These are phyloP conservation scores for Lentinula sp. DNA, from an alignment of 768 basidiomycete genomes.

Conservation along the genomic window DNA sequence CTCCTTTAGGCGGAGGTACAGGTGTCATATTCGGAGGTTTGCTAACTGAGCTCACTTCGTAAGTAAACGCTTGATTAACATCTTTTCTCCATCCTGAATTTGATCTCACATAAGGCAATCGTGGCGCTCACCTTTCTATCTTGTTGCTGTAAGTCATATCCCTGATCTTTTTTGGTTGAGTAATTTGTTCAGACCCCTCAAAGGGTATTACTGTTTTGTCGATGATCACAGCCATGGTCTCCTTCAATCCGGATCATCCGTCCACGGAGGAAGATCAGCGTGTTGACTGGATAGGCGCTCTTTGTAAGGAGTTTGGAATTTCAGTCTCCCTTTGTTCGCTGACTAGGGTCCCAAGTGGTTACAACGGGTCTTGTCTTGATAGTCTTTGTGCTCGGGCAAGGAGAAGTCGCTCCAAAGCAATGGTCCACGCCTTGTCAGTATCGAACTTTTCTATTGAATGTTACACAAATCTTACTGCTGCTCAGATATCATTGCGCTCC, in stretches of 20 bases:
- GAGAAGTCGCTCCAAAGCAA: slow-evolving; percentile 46
- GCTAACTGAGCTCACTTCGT: slow-evolving; percentile 50
- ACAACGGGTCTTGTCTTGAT: slow-evolving; percentile 65
- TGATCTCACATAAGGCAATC: slow-evolving; percentile 26
- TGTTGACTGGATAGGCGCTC: slow-evolving; percentile 76
- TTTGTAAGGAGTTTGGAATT: slow-evolving; percentile 28
- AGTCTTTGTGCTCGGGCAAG: slow-evolving; percentile 69
- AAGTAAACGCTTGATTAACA: slow-evolving; percentile 8
- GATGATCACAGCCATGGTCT: slow-evolving; percentile 48
- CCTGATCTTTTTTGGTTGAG: not conserved
- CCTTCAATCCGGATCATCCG: slow-evolving; percentile 54
- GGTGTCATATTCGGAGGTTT: slow-evolving; percentile 70
- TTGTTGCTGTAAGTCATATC: slow-evolving; percentile 6
- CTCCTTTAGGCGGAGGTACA: slow-evolving; percentile 71
- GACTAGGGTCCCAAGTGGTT: slow-evolving; percentile 9
- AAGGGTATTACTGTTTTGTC: slow-evolving; percentile 32
- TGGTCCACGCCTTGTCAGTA: slow-evolving; percentile 44
- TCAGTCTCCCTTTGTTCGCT: not conserved
- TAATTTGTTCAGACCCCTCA: too few relatives aligned
- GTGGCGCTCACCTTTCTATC: slow-evolving; percentile 59
- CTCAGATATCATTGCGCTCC: slow-evolving; percentile 61
- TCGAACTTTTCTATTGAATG: too few relatives aligned
- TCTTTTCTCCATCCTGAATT: not conserved
- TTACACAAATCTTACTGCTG: not conserved
- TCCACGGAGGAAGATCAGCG: slow-evolving; percentile 35